These are phyloP conservation scores for Termitomyces sp. DNA, from an alignment of 768 basidiomycete species.

Conservation along the genomic window DNA sequence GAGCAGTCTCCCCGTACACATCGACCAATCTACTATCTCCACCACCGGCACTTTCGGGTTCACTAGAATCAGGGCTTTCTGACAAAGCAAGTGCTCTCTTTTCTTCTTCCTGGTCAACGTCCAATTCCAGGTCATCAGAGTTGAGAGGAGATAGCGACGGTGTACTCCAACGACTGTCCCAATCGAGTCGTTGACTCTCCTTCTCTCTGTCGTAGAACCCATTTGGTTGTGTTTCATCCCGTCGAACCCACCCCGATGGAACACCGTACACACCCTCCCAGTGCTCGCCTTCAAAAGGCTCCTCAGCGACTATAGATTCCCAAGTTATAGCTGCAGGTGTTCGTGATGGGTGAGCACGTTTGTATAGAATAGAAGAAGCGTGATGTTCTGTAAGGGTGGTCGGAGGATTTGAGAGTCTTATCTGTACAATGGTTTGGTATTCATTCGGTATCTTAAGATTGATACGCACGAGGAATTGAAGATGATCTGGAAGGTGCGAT, in stretches of 20 bases:
- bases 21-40: neutral
- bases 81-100: neutral
- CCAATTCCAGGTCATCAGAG: conserved; percentile 46
- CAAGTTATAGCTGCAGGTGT: conserved; percentile 52
- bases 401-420: conserved; percentile 52
- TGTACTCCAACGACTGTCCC: conserved; percentile 50
- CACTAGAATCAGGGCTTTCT: neutral
- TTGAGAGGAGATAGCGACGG: conserved; percentile 65
- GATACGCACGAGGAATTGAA: conserved; percentile 61
- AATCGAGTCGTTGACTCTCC: conserved; percentile 18
- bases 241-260: conserved; percentile 34
- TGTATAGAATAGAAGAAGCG: conserved; percentile 50
- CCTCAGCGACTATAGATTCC: conserved; percentile 75
- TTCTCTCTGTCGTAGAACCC: conserved; percentile 16
- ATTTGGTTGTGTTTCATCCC: conserved; percentile 32
- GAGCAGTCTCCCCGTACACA: conserved; percentile 3
- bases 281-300: conserved; percentile 82
- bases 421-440: conserved; percentile 26
- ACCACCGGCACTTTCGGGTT: neutral
- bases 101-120: conserved; percentile 13
- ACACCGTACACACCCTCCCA: conserved; percentile 71
- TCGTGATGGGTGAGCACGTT: conserved; percentile 37
- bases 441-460: no score
- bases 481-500: conserved; percentile 61
- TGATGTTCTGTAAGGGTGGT: conserved; percentile 39